A percentile compares a stretch with the other conserved stretches of the same genome.
Evolutionary conservation across 805 yeast species (phyloP).

Genomic region (Nakazawaea holstii): DNA sequence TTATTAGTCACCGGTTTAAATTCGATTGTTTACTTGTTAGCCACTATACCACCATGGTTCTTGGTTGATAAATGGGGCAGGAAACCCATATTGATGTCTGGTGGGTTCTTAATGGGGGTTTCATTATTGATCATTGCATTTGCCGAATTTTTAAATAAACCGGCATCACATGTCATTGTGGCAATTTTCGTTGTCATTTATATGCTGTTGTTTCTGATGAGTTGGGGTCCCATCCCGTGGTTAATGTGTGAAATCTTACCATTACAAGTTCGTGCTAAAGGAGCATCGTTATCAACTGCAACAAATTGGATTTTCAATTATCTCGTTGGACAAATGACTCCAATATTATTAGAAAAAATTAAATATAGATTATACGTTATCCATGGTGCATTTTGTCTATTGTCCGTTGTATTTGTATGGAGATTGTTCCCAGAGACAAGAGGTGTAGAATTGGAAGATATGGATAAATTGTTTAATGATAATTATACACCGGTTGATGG

Average conservation of each 20-base stretch:
- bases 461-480: constrained; percentile 49
- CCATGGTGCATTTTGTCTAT: constrained; percentile 67
- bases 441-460: constrained; percentile 47
- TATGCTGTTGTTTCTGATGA: constrained; percentile 80
- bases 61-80: constrained; percentile 90
- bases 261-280: constrained; percentile 76
- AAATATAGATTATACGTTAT: constrained; percentile 78
- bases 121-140: constrained; percentile 63
- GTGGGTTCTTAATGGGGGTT: constrained; percentile 75
- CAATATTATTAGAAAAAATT: constrained; percentile 70
- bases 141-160: constrained; percentile 41
- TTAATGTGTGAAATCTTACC: constrained; percentile 84
- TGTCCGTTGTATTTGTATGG: constrained; percentile 36
- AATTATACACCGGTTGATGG: constrained; percentile 3
- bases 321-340: constrained; percentile 88
- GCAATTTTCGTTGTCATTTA: constrained; percentile 73
- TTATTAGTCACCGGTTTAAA: constrained; percentile 83
- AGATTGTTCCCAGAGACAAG: constrained; percentile 49
- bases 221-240: constrained; percentile 98
- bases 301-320: constrained; percentile 92
- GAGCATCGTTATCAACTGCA: constrained; percentile 87
- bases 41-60: constrained; percentile 89
- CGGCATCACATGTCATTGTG: constrained; percentile 61
- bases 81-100: constrained; percentile 73
- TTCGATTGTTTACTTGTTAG: constrained; percentile 42